Evolutionary conservation across 495 filamentous ascomycete genomes (phyloP), one percentile per base, ranked within the genome.

Genomic region (Pyrenula aspistea): DNA sequence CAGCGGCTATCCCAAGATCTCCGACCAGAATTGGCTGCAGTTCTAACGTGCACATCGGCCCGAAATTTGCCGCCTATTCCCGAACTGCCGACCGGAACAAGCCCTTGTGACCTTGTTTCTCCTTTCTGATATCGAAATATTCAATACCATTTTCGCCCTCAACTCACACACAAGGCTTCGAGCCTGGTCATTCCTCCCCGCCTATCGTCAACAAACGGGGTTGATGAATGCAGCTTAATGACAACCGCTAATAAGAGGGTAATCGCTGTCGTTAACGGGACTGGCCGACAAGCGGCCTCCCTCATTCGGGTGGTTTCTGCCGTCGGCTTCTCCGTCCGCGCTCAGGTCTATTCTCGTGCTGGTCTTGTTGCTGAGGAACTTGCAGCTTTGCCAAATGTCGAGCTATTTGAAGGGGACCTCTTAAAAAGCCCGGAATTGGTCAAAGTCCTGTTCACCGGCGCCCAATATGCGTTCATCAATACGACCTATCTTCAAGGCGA

Each of bases 401-500:
- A 83, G 10, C 76, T 96, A 51, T 69, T 94, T 59, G 80, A 87
- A 60, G 92, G 92, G 48, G 83, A 86, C 47, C 77, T 96, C n/a
- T 86, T 91, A 65, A 80, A 86, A 53, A 77, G 79, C 59, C 69
- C 77, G 56, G 65, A 70, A 2, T 71, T 98, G 54, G 86, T 98
- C 66, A 77, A 79, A 24, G 70, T 82, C 22, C 79, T 98, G 12
- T 98, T 97, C 76, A 68, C 76, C 11, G 88, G 88, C 60, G 88
- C 88, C 21, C 83, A 91, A 57, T 75, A 91, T 42, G 93, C 93
- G 56, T 98, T 96, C 69, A 91, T 97, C 77, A 98, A 98, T 72
- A 98, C 93, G 24, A 92, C 90, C n/a, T 94, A 92, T 58, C 73
- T 75, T 61, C 92, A 91, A 74, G 94, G 93, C 25, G 91, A 97